Base-by-base conservation (phyloP, 1,284 basidiomycete species). In the Leccinum cinnamomeum region DNA sequence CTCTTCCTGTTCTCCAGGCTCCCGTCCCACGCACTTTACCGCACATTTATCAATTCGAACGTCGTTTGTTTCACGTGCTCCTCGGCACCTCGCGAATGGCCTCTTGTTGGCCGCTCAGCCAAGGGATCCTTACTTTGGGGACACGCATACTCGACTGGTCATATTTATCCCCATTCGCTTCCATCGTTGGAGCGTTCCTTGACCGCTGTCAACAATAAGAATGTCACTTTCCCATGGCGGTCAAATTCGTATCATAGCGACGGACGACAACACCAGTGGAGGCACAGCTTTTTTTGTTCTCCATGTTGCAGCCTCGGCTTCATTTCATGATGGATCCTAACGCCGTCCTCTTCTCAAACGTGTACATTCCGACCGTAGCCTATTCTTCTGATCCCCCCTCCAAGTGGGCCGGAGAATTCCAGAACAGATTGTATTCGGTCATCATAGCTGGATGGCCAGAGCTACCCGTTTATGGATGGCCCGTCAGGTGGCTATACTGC, bases 11-110 rank as follows among this genome's bases (percentile, higher is more conserved):
- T 20, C 59, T 53, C 57, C 65, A 62, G 44, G 30, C 57, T 57
- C 57, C 50, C 28, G 41, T 59, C 58, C 68, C 44, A 57, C 57
- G 57, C 39, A 33, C 51, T 53, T 41, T 41, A 18, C 48, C 30
- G 51, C 39, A 53, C 23, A 64, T 58, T 12, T 54, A 54, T 61
- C 58, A 50, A 46, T 44, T 57, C 20, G 30, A 61, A 63, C 51
- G 59, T 55, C 48, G 57, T 57, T 39, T 41, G 56, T 71, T 75
- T 72, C 72, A 66, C 62, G 68, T 63, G 59, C 60, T 60, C 69
- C 66, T 71, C 71, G 71, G 71, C 68, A 68, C 72, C 71, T 75
- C 68, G 68, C 64, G 44, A 48, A 65, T 57, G 59, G 57, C n/a
- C 41, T 66, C 56, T 57, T 65, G 25, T 58, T 63, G 33, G 20